phyloP scores from a whole-genome alignment of 1,139 yeast species.

The Debaryomyces subglobosus region DNA sequence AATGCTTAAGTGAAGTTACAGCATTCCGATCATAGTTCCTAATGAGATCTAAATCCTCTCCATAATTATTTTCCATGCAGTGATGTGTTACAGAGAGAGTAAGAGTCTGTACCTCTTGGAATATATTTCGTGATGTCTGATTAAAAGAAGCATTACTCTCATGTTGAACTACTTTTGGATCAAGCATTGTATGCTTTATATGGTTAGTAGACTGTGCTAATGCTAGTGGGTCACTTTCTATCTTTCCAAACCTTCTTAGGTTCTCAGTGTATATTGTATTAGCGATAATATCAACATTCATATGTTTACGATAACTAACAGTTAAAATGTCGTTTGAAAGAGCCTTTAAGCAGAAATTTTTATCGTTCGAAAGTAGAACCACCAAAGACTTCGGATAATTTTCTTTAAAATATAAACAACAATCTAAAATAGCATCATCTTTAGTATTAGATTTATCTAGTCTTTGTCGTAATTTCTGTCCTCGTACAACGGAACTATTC shows the following conservation, averaged over 20 bases:
- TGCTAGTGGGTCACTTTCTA: neutral
- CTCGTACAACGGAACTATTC: constrained; percentile 53
- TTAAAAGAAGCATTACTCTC: constrained; percentile 6
- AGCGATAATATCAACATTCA: constrained; percentile 67
- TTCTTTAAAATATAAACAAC: constrained; percentile 67
- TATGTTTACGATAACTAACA: constrained; percentile 59
- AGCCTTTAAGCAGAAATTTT: constrained; percentile 79
- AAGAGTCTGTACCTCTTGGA: constrained; percentile 45
- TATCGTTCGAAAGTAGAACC: constrained; percentile 76
- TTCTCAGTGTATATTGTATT: constrained; percentile 49
- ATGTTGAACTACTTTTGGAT: neutral
- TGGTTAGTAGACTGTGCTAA: neutral
- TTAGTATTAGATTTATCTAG: constrained; percentile 46
- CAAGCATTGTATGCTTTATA: neutral
- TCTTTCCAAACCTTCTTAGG: constrained; percentile 23
- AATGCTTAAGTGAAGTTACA: constrained; percentile 41
- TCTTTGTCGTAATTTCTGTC: constrained; percentile 64
- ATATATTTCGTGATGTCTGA: constrained; percentile 20
- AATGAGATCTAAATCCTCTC: constrained; percentile 54
- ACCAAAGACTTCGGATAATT: constrained; percentile 49
- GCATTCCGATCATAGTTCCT: constrained; percentile 46
- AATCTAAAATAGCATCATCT: constrained; percentile 87
- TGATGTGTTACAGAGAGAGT: constrained; percentile 52
- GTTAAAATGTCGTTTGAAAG: constrained; percentile 68
- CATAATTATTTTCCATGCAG: constrained; percentile 59